phyloP scores from a whole-genome alignment of 139 green algal species.

The Edaphochlamys debaryana region DNA sequence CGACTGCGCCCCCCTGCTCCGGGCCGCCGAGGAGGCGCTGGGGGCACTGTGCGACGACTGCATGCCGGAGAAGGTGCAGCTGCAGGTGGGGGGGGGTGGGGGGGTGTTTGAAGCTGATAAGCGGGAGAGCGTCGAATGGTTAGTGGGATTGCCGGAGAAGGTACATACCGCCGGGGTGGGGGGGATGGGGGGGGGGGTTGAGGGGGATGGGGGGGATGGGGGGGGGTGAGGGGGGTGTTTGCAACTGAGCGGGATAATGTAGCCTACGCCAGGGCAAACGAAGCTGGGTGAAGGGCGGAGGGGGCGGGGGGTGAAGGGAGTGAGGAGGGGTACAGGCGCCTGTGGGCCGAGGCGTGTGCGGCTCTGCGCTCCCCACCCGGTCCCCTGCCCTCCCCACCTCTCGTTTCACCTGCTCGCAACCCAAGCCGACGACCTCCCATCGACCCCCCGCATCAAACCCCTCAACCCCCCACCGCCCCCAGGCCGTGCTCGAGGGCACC shows the following conservation, averaged over 20 bases:
- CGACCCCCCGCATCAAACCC: not conserved
- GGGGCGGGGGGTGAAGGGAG: too few relatives aligned
- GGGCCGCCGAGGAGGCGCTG: slow-evolving; percentile 14
- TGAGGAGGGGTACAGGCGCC: too few relatives aligned
- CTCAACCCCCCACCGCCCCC: not conserved
- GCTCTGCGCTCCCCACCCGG: too few relatives aligned
- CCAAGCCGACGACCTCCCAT: not conserved
- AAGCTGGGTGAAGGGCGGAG: too few relatives aligned
- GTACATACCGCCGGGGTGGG: too few relatives aligned
- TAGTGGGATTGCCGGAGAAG: not conserved
- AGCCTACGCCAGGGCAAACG: too few relatives aligned
- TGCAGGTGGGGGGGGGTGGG: slow-evolving; percentile 16
- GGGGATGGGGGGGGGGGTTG: not conserved
- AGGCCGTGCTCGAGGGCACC: slow-evolving; percentile 33
- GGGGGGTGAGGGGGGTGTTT: not conserved
- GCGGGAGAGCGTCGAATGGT: not conserved
- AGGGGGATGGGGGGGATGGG: not conserved
- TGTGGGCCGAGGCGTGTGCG: too few relatives aligned
- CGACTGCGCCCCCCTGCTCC: slow-evolving; percentile 10
- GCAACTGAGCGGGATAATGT: too few relatives aligned
- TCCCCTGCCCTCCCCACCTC: not conserved
- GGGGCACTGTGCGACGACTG: slow-evolving; percentile 32
- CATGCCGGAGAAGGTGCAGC: slow-evolving; percentile 44
- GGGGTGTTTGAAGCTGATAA: not conserved
- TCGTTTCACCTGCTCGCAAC: not conserved